Percentiles rank a stretch among this genome's conserved stretches.
Evolutionary conservation across 768 basidiomycete genomes (phyloP).

Genomic region (Gymnopilus junonius): DNA sequence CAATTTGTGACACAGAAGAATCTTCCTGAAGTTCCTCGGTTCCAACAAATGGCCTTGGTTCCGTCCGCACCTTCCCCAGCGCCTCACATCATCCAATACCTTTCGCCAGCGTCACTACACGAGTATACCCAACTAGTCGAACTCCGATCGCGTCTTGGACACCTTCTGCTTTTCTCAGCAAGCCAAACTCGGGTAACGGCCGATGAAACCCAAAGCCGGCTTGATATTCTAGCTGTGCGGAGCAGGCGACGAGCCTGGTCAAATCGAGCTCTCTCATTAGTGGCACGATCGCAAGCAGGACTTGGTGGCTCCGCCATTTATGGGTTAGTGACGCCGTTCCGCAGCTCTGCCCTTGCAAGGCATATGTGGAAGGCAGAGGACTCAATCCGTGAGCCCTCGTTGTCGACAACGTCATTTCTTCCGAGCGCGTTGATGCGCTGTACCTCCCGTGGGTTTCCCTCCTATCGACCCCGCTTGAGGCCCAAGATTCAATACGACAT

Average conservation of each 20-base stretch:
- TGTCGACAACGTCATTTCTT: constrained; percentile 11
- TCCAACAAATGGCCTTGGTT: background rate
- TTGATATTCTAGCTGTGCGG: constrained; percentile 56
- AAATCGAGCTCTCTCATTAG: constrained; percentile 44
- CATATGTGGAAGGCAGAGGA: constrained; percentile 44
- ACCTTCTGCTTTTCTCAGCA: constrained; percentile 45
- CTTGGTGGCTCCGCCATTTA: constrained; percentile 26
- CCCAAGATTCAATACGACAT: constrained; percentile 21
- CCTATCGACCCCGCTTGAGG: constrained; percentile 13
- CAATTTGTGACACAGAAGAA: constrained; percentile 9
- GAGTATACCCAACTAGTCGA: constrained; percentile 38
- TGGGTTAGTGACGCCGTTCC: constrained; percentile 54
- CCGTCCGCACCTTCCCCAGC: background rate
- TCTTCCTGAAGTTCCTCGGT: background rate
- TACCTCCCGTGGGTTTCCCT: constrained; percentile 12
- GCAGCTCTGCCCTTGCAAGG: constrained; percentile 53
- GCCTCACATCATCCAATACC: constrained; percentile 25
- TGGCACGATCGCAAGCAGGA: constrained; percentile 13
- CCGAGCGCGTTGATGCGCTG: constrained; percentile 3
- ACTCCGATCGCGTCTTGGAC: constrained; percentile 40
- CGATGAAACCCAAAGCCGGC: constrained; percentile 43
- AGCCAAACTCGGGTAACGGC: constrained; percentile 43
- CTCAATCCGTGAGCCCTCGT: constrained; percentile 25
- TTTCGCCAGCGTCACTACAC: constrained; percentile 34
- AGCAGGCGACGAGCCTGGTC: constrained; percentile 72